A percentile compares a stretch with the other conserved stretches of the same genome.
Evolutionary conservation across 1,139 yeast genomes (phyloP).

Genomic region (Waltiozyma sp.): DNA sequence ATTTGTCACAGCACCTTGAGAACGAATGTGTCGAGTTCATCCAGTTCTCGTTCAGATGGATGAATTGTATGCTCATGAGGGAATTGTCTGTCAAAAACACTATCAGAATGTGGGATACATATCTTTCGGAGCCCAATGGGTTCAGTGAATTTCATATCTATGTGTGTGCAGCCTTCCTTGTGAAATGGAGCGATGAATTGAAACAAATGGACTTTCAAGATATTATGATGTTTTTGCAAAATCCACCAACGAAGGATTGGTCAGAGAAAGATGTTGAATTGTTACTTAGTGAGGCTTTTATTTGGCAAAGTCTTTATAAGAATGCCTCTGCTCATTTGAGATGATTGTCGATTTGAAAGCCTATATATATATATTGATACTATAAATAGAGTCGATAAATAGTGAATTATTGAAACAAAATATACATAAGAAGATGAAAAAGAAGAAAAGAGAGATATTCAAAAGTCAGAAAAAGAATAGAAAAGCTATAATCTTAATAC

Average conservation of each 20-base stretch:
- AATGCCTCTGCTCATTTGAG: slow-evolving; percentile 78
- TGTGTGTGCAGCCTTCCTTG: slow-evolving; percentile 95
- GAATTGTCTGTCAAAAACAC: slow-evolving; percentile 72
- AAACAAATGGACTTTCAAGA: slow-evolving; percentile 92
- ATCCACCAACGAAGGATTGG: slow-evolving; percentile 82
- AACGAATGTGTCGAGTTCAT: slow-evolving; percentile 80
- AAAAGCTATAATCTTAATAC: too few species aligned
- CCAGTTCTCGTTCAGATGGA: slow-evolving; percentile 96
- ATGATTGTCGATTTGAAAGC: slow-evolving; percentile 1
- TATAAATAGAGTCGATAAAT: too few species aligned
- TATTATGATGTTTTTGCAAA: slow-evolving; percentile 79
- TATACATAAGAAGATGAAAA: not conserved
- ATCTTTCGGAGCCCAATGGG: slow-evolving; percentile 80
- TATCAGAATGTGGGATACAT: slow-evolving; percentile 97
- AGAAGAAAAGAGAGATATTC: too few species aligned
- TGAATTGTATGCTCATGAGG: slow-evolving; percentile 95
- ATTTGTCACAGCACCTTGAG: slow-evolving; percentile 63
- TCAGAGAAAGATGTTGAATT: slow-evolving; percentile 82
- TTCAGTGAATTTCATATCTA: slow-evolving; percentile 90
- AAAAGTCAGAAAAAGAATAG: too few species aligned
- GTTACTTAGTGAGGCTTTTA: slow-evolving; percentile 87
- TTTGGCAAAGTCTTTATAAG: slow-evolving; percentile 89
- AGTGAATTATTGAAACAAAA: too few species aligned
- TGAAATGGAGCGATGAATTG: slow-evolving; percentile 71
- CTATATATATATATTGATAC: too few species aligned